These are phyloP conservation scores for Corylus heterophylla DNA, from an alignment of 306 rosid species.

Conservation along the genomic window DNA sequence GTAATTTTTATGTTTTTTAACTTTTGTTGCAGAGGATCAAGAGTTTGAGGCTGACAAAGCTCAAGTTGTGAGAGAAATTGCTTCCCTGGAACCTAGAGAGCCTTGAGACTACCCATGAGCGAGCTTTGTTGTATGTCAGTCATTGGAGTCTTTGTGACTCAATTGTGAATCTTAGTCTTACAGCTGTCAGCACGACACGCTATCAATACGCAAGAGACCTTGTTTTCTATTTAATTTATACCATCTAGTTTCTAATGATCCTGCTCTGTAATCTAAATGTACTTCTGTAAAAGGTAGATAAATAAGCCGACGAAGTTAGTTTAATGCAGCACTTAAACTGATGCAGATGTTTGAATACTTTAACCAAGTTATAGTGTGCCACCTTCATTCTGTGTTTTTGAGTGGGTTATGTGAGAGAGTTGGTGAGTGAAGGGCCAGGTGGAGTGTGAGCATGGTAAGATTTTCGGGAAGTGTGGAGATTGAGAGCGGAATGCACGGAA, in stretches of 20 bases:
- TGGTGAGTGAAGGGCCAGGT: too few relatives aligned
- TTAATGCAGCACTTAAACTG: constrained; percentile 13
- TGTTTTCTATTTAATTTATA: constrained; percentile 9
- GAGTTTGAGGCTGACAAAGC: constrained; percentile 97
- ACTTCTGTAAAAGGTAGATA: constrained; percentile 56
- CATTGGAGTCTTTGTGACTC: constrained; percentile 22
- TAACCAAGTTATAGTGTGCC: too few relatives aligned
- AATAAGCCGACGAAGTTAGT: constrained; percentile 56
- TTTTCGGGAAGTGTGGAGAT: too few relatives aligned
- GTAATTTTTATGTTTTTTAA: constrained; percentile 8
- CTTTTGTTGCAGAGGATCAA: constrained; percentile 70
- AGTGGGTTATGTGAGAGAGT: too few relatives aligned
- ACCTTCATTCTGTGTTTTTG: too few relatives aligned
- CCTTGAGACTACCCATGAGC: constrained; percentile 43
- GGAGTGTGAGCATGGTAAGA: too few relatives aligned
- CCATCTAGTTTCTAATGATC: constrained; percentile 24
- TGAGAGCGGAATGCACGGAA: too few relatives aligned
- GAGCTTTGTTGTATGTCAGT: constrained; percentile 16
- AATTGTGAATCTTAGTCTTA: constrained; percentile 40
- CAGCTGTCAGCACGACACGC: constrained; percentile 29
- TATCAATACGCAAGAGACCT: constrained; percentile 8
- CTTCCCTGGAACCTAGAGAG: constrained; percentile 63
- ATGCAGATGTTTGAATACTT: too few relatives aligned
- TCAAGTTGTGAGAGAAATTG: constrained; percentile 92
- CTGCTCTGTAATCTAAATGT: constrained; percentile 37